phyloP scores from a whole-genome alignment of 352 stramenopile species.

The Phytophthora citrophthora region DNA sequence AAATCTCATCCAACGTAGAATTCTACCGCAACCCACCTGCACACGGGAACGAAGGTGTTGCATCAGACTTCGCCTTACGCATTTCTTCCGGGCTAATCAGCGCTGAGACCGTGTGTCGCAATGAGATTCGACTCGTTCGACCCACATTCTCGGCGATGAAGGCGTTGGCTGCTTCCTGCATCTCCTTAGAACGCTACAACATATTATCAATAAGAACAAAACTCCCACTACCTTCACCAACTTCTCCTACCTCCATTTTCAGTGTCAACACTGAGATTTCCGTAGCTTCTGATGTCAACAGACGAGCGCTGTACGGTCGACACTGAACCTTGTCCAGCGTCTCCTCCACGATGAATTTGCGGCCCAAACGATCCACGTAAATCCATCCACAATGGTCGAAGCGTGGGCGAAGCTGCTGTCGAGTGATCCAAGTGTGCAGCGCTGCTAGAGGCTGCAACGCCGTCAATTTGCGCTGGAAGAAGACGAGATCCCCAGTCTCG shows the following conservation, averaged over 20 bases:
- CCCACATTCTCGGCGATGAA: constrained; percentile 66
- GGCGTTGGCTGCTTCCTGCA: constrained; percentile 58
- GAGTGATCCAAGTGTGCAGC: constrained; percentile 69
- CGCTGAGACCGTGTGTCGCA: constrained; percentile 56
- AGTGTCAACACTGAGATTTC: constrained; percentile 85
- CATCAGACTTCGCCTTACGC: constrained; percentile 10
- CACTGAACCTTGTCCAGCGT: constrained; percentile 82
- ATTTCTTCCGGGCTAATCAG: constrained; percentile 53
- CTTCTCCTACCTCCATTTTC: constrained; percentile 45
- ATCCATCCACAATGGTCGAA: constrained; percentile 87
- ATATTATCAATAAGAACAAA: constrained; percentile 8
- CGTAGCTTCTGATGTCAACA: constrained; percentile 70
- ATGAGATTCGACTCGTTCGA: constrained; percentile 66
- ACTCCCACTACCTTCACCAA: background rate
- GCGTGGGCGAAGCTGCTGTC: constrained; percentile 57
- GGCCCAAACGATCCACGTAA: constrained; percentile 80
- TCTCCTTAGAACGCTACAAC: constrained; percentile 62
- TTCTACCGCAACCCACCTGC: constrained; percentile 38
- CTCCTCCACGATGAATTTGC: constrained; percentile 88
- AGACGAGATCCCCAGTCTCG: constrained; percentile 82
- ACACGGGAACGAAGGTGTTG: constrained; percentile 46
- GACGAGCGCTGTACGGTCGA: constrained; percentile 75
- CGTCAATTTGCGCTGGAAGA: constrained; percentile 79
- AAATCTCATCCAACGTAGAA: background rate
- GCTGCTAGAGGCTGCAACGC: constrained; percentile 75